These are phyloP conservation scores for Xylaria sp. DNA, from an alignment of 2,329 filamentous ascomycete species.

Conservation along the genomic window DNA sequence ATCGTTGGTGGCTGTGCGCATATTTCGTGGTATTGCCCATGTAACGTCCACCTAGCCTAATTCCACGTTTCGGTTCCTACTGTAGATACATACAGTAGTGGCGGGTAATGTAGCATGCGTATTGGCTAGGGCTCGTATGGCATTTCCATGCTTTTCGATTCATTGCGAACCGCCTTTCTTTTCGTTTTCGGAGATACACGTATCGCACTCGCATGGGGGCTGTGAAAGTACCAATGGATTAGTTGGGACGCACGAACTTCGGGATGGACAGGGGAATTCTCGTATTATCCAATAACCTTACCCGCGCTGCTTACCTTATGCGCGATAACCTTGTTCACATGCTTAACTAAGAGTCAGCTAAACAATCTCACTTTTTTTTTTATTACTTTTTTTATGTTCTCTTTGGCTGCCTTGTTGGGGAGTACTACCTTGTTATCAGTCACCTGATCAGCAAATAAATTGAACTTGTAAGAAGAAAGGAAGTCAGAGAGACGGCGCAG, in stretches of 20 bases:
- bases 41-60: background rate
- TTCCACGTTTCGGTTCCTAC: too few relatives aligned
- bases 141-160: background rate
- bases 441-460: background rate
- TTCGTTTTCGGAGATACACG: background rate
- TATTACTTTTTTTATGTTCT: background rate
- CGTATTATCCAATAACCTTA: conserved; percentile 5
- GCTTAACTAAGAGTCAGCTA: too few relatives aligned
- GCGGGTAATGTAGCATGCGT: background rate
- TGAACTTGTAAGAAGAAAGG: too few relatives aligned
- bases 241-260: background rate
- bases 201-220: background rate
- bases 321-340: background rate
- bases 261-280: conserved; percentile 1
- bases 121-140: background rate
- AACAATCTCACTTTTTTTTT: too few relatives aligned
- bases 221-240: background rate
- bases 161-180: background rate
- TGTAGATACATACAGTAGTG: too few relatives aligned
- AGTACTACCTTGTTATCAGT: background rate
- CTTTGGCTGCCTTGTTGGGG: background rate
- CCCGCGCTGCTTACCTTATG: conserved; percentile 6
- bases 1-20: conserved; percentile 25
- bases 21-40: background rate
- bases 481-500: background rate